Conservation (phyloP, 176 grass and related monocot genomes). For the Chrysopogon serrulatus region DNA sequence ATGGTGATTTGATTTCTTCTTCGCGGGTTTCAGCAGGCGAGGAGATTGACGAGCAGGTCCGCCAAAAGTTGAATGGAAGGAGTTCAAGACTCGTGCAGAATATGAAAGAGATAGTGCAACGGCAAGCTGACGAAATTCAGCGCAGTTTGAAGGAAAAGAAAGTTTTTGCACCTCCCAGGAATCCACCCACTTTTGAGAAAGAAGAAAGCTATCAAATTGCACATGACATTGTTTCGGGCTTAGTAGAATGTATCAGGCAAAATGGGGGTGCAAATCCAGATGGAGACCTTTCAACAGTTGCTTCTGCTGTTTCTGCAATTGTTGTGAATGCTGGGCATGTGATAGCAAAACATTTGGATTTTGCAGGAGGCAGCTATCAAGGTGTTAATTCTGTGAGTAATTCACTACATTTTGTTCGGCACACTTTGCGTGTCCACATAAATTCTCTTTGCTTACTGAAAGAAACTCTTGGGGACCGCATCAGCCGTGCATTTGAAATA, state of each 20-base stretch:
- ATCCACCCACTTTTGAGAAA: conserved; percentile 48
- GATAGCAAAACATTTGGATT: conserved; percentile 87
- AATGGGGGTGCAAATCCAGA: conserved; percentile 61
- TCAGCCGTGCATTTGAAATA: conserved; percentile 72
- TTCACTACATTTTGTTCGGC: conserved; percentile 56
- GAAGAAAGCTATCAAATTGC: conserved; percentile 81
- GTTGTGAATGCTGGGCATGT: no score
- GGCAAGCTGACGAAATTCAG: conserved; percentile 64
- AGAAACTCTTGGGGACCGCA: conserved; percentile 80
- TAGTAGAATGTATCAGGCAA: conserved; percentile 77
- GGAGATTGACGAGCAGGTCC: conserved; percentile 74
- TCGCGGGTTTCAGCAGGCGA: conserved; percentile 51
- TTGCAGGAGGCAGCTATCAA: conserved; percentile 63
- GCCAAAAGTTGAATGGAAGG: conserved; percentile 75
- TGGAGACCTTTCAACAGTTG: conserved; percentile 65
- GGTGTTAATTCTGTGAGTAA: conserved; percentile 40
- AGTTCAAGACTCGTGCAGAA: conserved; percentile 54
- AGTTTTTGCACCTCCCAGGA: conserved; percentile 49
- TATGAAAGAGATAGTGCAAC: conserved; percentile 91
- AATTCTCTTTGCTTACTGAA: conserved; percentile 80
- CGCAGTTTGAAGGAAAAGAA: conserved; percentile 75
- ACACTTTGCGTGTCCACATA: conserved; percentile 81
- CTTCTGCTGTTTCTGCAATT: conserved; percentile 84
- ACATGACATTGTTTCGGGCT: conserved; percentile 68
- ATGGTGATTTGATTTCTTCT: conserved; percentile 66